A percentile compares a stretch with the other conserved stretches of the same genome.
Conservation (phyloP, 1,284 basidiomycete genomes). For the Vanrija humicola region DNA sequence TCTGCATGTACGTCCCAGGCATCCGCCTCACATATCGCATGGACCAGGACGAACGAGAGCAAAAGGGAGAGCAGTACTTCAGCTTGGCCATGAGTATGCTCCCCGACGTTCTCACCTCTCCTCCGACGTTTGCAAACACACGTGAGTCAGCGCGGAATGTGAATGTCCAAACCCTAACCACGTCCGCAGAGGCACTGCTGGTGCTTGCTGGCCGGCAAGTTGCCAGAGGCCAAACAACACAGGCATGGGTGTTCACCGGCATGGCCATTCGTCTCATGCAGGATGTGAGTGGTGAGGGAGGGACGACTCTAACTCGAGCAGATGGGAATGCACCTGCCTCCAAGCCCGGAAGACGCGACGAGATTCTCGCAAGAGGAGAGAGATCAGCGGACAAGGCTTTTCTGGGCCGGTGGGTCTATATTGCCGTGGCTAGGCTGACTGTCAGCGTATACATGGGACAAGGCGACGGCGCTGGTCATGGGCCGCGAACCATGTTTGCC, state of each 20-base stretch:
- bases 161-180: neutral
- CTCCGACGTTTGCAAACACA: too few species aligned
- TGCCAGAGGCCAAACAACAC: slow-evolving; percentile 8
- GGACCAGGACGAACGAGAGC: slow-evolving; percentile 8
- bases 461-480: slow-evolving; percentile 9
- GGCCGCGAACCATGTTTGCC: slow-evolving; percentile 13
- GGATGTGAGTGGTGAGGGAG: slow-evolving; percentile 6
- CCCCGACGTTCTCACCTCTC: slow-evolving; percentile 1
- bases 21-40: slow-evolving; percentile 12
- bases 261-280: slow-evolving; percentile 25
- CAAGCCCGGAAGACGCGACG: slow-evolving; percentile 6
- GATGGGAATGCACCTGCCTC: slow-evolving; percentile 14
- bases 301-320: neutral
- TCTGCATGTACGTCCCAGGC: slow-evolving; percentile 13
- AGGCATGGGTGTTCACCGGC: slow-evolving; percentile 18
- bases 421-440: too few species aligned
- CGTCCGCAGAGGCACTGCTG: slow-evolving; percentile 11
- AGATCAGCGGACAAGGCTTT: slow-evolving; percentile 10
- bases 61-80: slow-evolving; percentile 7
- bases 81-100: slow-evolving; percentile 15
- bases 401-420: slow-evolving; percentile 3
- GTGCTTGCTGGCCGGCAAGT: slow-evolving; percentile 7
- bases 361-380: slow-evolving; percentile 10
- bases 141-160: too few species aligned
- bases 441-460: slow-evolving; percentile 17